A percentile compares a stretch with the other conserved stretches of the same genome.
phyloP scores from a whole-genome alignment of 2,329 filamentous ascomycete genomes.

The Claviceps arundinis region DNA sequence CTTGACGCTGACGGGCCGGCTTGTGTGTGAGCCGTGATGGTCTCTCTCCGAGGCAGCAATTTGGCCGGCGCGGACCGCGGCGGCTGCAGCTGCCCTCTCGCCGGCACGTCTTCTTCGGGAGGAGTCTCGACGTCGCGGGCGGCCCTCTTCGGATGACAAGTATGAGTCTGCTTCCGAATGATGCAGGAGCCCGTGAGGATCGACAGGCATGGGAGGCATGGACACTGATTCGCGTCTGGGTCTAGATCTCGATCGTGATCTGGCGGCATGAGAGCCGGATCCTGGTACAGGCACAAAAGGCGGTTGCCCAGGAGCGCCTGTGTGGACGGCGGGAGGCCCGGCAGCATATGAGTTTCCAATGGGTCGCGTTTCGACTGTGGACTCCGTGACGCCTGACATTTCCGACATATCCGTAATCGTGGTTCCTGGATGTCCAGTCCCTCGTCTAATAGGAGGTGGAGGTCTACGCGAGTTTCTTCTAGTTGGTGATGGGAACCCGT shows the following conservation, averaged over 20 bases:
- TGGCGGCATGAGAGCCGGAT: conserved; percentile 15
- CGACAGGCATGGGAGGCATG: conserved; percentile 43
- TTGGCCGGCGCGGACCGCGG: conserved; percentile 32
- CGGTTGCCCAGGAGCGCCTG: conserved; percentile 11
- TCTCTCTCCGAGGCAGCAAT: conserved; percentile 29
- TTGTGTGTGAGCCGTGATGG: conserved; percentile 27
- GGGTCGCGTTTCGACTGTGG: conserved; percentile 19
- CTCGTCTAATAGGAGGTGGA: conserved; percentile 16
- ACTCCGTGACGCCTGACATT: conserved; percentile 23
- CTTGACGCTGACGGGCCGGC: conserved; percentile 42
- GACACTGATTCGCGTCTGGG: conserved; percentile 24
- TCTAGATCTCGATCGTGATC: conserved; percentile 25
- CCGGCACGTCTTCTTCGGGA: conserved; percentile 32
- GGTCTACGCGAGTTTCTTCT: conserved; percentile 22
- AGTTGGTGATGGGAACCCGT: conserved; percentile 43
- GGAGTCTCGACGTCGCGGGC: conserved; percentile 28
- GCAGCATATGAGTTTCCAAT: conserved; percentile 15
- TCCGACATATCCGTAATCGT: conserved; percentile 16
- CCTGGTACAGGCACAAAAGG: conserved; percentile 8
- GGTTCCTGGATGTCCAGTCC: conserved; percentile 16
- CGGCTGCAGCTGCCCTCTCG: conserved; percentile 32
- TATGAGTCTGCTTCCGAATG: conserved; percentile 16
- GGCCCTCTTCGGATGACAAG: conserved; percentile 18
- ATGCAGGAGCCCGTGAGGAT: conserved; percentile 31
- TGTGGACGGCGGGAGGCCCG: conserved; percentile 7